Percentiles rank a stretch among this genome's conserved stretches.
Evolutionary conservation across 257 asterid genomes (phyloP).

Genomic region (Capsicum chinense): DNA sequence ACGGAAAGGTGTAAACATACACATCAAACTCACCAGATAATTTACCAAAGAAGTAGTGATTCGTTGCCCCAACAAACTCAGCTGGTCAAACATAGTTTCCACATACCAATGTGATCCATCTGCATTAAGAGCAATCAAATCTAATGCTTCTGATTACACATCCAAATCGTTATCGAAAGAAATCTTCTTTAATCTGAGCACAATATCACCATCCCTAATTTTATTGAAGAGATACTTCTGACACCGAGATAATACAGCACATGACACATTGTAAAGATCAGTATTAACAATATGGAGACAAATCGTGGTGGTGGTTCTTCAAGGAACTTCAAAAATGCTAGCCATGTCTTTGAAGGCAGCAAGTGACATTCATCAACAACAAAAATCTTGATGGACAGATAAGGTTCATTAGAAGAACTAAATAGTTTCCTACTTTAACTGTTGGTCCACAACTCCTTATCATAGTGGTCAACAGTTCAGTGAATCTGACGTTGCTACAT

Average conservation of each 20-base stretch:
- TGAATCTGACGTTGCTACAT: no score
- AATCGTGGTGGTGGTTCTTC: slow-evolving; percentile 75
- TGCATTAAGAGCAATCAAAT: slow-evolving; percentile 84
- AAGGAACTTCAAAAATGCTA: slow-evolving; percentile 71
- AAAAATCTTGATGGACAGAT: slow-evolving; percentile 52
- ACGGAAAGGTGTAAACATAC: slow-evolving; percentile 21
- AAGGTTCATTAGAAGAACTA: no score
- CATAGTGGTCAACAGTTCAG: no score
- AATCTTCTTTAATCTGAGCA: slow-evolving; percentile 73
- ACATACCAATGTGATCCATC: slow-evolving; percentile 96
- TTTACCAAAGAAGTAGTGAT: slow-evolving; percentile 88
- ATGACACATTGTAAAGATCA: slow-evolving; percentile 82
- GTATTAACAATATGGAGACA: slow-evolving; percentile 70
- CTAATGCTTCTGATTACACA: slow-evolving; percentile 78
- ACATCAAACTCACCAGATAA: slow-evolving; percentile 76
- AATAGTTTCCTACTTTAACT: no score
- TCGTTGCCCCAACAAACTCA: slow-evolving; percentile 86
- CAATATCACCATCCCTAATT: slow-evolving; percentile 71
- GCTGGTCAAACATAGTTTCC: slow-evolving; percentile 93
- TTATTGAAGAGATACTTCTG: slow-evolving; percentile 86
- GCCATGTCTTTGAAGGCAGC: slow-evolving; percentile 85
- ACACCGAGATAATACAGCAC: slow-evolving; percentile 77
- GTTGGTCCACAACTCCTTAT: no score
- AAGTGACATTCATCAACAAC: slow-evolving; percentile 88
- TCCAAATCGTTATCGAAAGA: slow-evolving; percentile 67